Base-by-base conservation (phyloP, 805 yeast genomes). In the Hanseniaspora lindneri region DNA sequence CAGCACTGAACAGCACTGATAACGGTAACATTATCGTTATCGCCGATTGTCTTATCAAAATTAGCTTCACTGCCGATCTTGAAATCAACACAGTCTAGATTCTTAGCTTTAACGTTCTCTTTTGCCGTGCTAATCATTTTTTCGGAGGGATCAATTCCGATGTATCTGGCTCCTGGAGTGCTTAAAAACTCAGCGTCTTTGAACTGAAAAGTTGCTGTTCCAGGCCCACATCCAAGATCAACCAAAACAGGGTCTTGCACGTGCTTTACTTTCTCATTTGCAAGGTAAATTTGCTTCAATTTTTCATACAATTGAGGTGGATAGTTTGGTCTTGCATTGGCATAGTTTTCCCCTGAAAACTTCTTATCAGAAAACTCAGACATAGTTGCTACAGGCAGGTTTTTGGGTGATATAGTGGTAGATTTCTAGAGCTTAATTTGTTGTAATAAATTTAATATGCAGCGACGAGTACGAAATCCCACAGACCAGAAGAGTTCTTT, bases 211-310 rank as follows among this genome's bases (percentile, higher is more conserved):
- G 88, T 72, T 1, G 80, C 89, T 52, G 77, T 77, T 0, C 94
- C 94, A 0, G 92, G 75, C 0, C 94, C 94, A 61, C 87, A 80
- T 0, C 92, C 94, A 3, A 80, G 64, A 63, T 86, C 95, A 11
- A 83, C 59, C 2, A 77, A 73, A n/a, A 67, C 52, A 1, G 47
- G 42, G 11, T n/a, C 59, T 46, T 1, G 56, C 53, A 54, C 61
- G 49, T 54, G 72, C 63, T 14, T 59, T n/a, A 11, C 16, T 3
- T 27, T 21, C 20, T 19, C 21, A 13, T 20, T 40, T 24, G 5
- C 20, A 23, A n/a, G 20, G 25, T 14, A 34, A 9, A 16, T 16
- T 58, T 13, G 50, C 7, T 61, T 39, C 21, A 80, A 53, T 27
- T 60, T 58, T 1, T 68, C 57, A 56, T 70, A 79, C 47, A 81